Percentiles rank a stretch among this genome's conserved stretches.
Conservation (phyloP, 257 asterid species). For the Nicotiana benthamiana region DNA sequence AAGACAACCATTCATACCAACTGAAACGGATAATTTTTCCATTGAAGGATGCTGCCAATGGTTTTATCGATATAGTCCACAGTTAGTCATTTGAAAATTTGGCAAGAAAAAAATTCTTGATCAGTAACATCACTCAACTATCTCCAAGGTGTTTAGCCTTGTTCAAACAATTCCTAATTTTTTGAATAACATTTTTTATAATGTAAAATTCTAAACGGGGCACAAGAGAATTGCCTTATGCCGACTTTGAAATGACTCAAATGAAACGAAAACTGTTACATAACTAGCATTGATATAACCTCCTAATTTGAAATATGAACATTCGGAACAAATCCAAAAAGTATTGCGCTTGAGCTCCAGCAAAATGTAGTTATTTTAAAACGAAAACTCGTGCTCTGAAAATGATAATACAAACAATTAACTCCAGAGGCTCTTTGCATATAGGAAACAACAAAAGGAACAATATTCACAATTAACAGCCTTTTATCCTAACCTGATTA, state of each 20-base stretch:
- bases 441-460: neutral
- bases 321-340: neutral
- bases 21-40: neutral
- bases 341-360: neutral
- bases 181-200: neutral
- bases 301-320: neutral
- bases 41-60: neutral
- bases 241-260: neutral
- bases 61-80: neutral
- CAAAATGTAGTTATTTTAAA: neutral
- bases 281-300: neutral
- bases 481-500: neutral
- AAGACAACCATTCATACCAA: neutral
- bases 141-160: neutral
- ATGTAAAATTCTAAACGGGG: neutral
- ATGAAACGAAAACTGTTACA: neutral
- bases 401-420: neutral
- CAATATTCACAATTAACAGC: neutral
- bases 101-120: neutral
- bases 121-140: neutral
- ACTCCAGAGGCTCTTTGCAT: neutral
- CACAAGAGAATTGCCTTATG: neutral
- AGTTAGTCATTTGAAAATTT: neutral
- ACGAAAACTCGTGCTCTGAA: neutral
- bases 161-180: neutral